Evolutionary conservation across 345 rosid species (phyloP).

Genomic region (Aquilaria sinensis): DNA sequence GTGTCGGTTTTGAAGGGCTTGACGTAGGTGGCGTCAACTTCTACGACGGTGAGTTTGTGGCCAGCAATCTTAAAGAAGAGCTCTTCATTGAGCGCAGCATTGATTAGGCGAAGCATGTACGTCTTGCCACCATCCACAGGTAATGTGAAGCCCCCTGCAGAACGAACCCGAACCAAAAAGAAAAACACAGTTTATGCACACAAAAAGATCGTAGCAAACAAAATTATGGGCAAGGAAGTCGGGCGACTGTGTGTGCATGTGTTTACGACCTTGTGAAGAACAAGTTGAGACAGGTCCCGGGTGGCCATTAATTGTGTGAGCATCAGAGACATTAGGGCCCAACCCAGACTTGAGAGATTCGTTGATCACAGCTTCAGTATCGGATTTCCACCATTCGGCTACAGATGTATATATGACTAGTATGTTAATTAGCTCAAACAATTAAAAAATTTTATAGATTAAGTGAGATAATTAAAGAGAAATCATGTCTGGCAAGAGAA

Average conservation of each 20-base stretch:
- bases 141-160: conserved; percentile 45
- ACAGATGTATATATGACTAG: too few relatives aligned
- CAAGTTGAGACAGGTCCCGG: conserved; percentile 54
- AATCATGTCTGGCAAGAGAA: too few relatives aligned
- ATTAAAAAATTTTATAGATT: not conserved
- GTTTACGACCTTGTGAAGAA: conserved; percentile 46
- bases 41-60: conserved; percentile 75
- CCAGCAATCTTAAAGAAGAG: conserved; percentile 93
- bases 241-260: too few relatives aligned
- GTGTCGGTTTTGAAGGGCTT: conserved; percentile 74
- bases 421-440: too few relatives aligned
- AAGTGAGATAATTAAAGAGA: too few relatives aligned
- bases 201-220: too few relatives aligned
- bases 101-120: conserved; percentile 70
- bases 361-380: conserved; percentile 79
- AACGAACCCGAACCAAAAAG: not conserved
- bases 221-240: not conserved
- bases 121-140: conserved; percentile 60
- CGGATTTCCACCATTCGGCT: conserved; percentile 98
- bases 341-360: conserved; percentile 74
- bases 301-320: conserved; percentile 87
- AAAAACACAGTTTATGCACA: too few relatives aligned
- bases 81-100: conserved; percentile 96
- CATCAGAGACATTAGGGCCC: conserved; percentile 88
- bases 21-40: conserved; percentile 82